Base-by-base conservation (phyloP, 495 filamentous ascomycete species). In the Penicillium roqueforti region DNA sequence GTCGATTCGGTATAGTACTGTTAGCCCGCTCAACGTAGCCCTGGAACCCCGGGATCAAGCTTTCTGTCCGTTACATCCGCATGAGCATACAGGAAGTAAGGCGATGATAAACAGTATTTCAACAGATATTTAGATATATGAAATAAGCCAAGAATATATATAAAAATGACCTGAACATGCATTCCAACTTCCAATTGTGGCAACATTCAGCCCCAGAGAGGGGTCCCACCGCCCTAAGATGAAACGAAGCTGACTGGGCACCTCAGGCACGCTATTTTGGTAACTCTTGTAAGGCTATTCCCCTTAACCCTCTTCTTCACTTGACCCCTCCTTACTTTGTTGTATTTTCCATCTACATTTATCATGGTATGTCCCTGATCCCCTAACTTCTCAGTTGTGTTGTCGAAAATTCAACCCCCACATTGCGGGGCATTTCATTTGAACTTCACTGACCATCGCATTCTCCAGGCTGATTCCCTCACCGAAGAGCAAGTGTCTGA, bases 401-500 rank as follows among this genome's bases (percentile, higher is more conserved):
- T 44, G 50, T 49, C 48, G 20, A 50, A 16, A 38, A 36, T 36
- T 56, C 51, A 53, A 37, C 57, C 71, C 68, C 74, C 67, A 61
- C 68, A 61, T 55, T 68, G 72, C 72, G 72, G 71, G 73, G 73
- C 69, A 68, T 51, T 42, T 37, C 53, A 56, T 52, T 46, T 53
- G 57, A 31, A 61, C 54, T 54, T 41, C 54, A 22, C 66, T 66
- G 56, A 66, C 57, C 62, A 59, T 58, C 53, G 50, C 53, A 57
- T 47, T 43, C 9, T 54, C 63, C 67, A 93, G 89, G 89, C 89
- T 70, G 89, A 95, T 70, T 87, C 89, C 69, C 84, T 98, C 60
- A 97, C 93, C 63, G 93, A 97, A 81, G 93, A 98, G 76, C 93
- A 98, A 83, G 92, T 98, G 65, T 96, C 92, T 70, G 93, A 98